Evolutionary conservation across 176 grass and related monocot genomes (phyloP), one percentile per base, ranked within the genome.

Genomic region (Oryza nivara): DNA sequence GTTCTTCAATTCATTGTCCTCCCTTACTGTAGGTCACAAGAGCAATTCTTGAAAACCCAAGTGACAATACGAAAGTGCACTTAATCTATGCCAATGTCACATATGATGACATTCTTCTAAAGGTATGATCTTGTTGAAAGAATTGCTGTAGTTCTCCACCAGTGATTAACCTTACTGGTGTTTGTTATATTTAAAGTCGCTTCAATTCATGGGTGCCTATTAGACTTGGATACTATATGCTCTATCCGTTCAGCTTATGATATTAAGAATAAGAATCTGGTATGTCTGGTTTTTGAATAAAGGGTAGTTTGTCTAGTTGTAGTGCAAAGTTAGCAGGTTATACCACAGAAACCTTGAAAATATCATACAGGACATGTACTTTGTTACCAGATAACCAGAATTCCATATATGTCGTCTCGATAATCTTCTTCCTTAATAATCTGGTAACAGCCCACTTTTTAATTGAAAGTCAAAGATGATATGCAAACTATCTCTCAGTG

Each of bases 11-110:
- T 58, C 63, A 69, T 73, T 58, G 63, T 76, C 30, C 32, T 85
- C 51, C 80, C 56, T 65, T 73, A 25, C 51, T 45, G 30, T 85
- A 98, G 92, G 92, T 98, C 22, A 35, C 95, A 78, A 90, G 93
- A 51, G 93, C 91, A 72, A 95, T 98, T 89, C 83, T 98, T 67
- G 93, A 98, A 88, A 95, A 98, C 85, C 87, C 91, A 78, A 87
- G 68, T 5, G 91, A 93, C 83, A 92, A 77, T 17, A 93, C 93
- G 0, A 93, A 95, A 74, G 69, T 98, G 75, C 63, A 95, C 73
- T 89, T 98, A 40, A 95, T 95, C 49, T 98, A 95, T 83, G 93
- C 93, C 45, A 93, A 95, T 90, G 91, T 95, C 78, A 89, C 89
- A 51, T 87, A 89, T 64, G 91, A 98, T 5, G 96, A 95, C 81